phyloP scores from a whole-genome alignment of 805 yeast species.

The Kazachstania taianensis region DNA sequence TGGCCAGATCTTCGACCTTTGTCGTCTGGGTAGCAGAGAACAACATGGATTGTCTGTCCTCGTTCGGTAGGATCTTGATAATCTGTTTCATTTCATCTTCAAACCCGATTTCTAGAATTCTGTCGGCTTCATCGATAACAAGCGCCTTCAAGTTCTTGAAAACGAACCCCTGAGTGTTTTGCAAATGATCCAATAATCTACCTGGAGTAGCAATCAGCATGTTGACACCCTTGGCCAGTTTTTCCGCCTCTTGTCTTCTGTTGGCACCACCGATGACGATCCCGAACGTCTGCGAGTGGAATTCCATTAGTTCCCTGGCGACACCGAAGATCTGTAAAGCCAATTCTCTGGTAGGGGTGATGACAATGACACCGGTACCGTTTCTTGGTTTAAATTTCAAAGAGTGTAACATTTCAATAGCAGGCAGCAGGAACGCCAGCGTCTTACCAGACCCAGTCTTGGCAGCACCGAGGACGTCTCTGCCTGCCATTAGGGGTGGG shows the following conservation, averaged over 20 bases:
- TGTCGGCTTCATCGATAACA: conserved; percentile 95
- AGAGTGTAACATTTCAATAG: conserved; percentile 82
- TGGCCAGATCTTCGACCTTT: conserved; percentile 94
- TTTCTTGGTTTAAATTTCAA: conserved; percentile 93
- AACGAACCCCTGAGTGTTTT: conserved; percentile 87
- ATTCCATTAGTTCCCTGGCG: conserved; percentile 85
- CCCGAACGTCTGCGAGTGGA: conserved; percentile 89
- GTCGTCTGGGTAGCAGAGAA: conserved; percentile 99
- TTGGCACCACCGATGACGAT: conserved; percentile 98
- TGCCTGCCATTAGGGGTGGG: conserved; percentile 92
- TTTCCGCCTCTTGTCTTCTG: conserved; percentile 95
- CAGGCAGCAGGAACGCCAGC: conserved; percentile 89
- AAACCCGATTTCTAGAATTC: conserved; percentile 94
- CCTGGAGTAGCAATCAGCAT: conserved; percentile 96
- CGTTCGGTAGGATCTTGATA: conserved; percentile 83
- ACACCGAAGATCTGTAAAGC: conserved; percentile 98
- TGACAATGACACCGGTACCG: conserved; percentile 94
- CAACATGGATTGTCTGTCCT: conserved; percentile 90
- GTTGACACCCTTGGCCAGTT: conserved; percentile 87
- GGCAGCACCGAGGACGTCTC: conserved; percentile 98
- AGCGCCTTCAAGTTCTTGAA: conserved; percentile 91
- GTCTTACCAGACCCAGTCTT: conserved; percentile 99
- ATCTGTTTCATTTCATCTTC: conserved; percentile 99
- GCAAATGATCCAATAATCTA: conserved; percentile 89
- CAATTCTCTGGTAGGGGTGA: conserved; percentile 95